Conservation (phyloP, 2,329 filamentous ascomycete genomes). For the Penicillium sp. region DNA sequence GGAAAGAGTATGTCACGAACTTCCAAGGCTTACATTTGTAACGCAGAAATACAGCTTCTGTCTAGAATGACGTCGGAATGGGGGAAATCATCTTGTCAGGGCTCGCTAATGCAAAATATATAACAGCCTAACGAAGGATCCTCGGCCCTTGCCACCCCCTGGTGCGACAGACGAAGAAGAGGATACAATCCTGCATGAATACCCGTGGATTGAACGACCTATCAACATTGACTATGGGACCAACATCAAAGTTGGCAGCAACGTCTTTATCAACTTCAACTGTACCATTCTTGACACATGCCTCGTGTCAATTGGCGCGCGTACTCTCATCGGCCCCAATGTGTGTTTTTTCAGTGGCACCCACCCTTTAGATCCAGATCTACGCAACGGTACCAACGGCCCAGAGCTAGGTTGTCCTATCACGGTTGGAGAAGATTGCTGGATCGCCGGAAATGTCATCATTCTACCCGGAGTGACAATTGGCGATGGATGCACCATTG, state of each 20-base stretch:
- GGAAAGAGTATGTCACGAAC: slow-evolving; percentile 56
- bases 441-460: slow-evolving; percentile 68
- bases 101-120: background rate
- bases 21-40: background rate
- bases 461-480: slow-evolving; percentile 77
- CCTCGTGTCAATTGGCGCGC: slow-evolving; percentile 67
- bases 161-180: slow-evolving; percentile 15
- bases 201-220: slow-evolving; percentile 58
- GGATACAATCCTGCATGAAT: slow-evolving; percentile 10
- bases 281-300: slow-evolving; percentile 74
- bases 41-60: background rate
- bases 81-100: background rate
- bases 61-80: background rate
- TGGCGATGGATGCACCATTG: slow-evolving; percentile 69
- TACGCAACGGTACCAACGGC: slow-evolving; percentile 70
- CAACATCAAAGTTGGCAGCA: slow-evolving; percentile 68
- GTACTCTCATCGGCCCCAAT: slow-evolving; percentile 74
- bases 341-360: slow-evolving; percentile 70
- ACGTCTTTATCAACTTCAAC: slow-evolving; percentile 73
- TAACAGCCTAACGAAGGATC: slow-evolving; percentile 28
- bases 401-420: slow-evolving; percentile 74
- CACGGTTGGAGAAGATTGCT: slow-evolving; percentile 73
- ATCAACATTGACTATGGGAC: slow-evolving; percentile 73
- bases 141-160: background rate
- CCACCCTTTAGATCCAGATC: slow-evolving; percentile 70